Percentiles rank a stretch among this genome's conserved stretches.
Evolutionary conservation across 441 rosid species (phyloP).

Genomic region (Syzygium syzygioides): DNA sequence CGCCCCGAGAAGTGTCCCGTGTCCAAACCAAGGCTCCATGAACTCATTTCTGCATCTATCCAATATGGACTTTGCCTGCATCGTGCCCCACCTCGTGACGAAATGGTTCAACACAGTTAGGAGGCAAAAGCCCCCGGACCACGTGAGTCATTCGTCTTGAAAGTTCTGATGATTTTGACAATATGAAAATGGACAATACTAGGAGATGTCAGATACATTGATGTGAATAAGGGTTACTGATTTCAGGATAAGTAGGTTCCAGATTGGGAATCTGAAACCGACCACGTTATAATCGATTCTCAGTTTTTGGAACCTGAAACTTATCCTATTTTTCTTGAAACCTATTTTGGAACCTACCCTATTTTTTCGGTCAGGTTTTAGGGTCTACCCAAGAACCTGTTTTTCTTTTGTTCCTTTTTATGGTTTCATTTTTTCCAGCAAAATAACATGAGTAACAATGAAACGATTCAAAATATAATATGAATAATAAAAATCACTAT

Average conservation of each 20-base stretch:
- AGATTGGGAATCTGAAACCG: rapidly evolving
- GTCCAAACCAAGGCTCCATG: not conserved
- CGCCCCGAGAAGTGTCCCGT: not conserved
- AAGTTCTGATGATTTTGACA: not conserved
- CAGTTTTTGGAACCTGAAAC: too few relatives aligned
- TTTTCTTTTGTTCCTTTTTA: too few relatives aligned
- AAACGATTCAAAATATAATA: too few relatives aligned
- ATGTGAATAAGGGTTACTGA: not conserved
- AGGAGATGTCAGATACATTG: not conserved
- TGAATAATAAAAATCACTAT: too few relatives aligned
- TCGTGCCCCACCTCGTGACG: not conserved
- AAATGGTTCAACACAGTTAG: not conserved
- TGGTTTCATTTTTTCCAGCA: too few relatives aligned
- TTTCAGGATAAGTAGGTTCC: too few relatives aligned
- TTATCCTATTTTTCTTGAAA: rapidly evolving
- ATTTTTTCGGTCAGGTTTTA: too few relatives aligned
- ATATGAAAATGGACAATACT: not conserved
- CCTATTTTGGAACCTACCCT: too few relatives aligned
- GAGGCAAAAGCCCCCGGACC: not conserved
- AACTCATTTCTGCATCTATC: not conserved
- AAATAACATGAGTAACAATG: too few relatives aligned
- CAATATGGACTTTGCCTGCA: not conserved
- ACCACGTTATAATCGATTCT: too few relatives aligned
- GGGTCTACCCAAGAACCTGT: too few relatives aligned
- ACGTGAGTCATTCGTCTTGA: not conserved